Base-by-base conservation (phyloP, 202 grass and related monocot genomes). In the Dendrocalamus latiflorus region DNA sequence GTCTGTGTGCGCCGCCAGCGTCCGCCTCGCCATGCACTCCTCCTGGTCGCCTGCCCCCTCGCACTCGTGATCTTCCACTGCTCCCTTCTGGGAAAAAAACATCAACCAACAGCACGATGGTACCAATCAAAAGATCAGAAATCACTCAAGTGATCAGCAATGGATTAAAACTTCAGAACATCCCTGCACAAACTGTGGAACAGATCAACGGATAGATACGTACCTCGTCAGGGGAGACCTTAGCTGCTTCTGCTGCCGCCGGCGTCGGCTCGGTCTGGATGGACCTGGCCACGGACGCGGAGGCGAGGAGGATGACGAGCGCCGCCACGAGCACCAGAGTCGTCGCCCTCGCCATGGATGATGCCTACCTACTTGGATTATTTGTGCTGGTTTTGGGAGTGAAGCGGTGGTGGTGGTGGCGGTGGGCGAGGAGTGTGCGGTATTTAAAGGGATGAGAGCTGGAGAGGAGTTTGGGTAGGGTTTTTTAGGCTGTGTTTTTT, bases 21-120 rank as follows among this genome's bases (percentile, higher is more conserved):
- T 88, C 70, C 85, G 70, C 67, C 85, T 83, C 84, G 75, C 21
- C 70, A 91, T 51, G 89, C 94, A 93, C n/a, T 86, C 89, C 51
- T 97, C 87, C 72, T 85, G 48, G 16, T 83, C 77, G 44, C 70
- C 81, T 25, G 58, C 70, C 8, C 73, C 84, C 67, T 91, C 83
- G 74, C 94, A 93, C 10, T 72, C 83, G 34, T 16, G 5, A 17
- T 36, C 87, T 15, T 25, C 72, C 30, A 1, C 30, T 20, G 61
- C 37, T 18, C 42, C 39, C 82, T 68, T 54, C 81, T 85, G 53
- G 0, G 0, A 25, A 1, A 56, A 12, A 59, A 60, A 0, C 0
- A 15, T 6, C 57, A 15, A 6, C 24, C 22, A 28, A 14, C 34
- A 15, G n/a, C 24, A 11, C 33, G 34, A 51, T 20, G 58, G 64